phyloP scores from a whole-genome alignment of 2,329 filamentous ascomycete species.

The Ceratocystis cacaofunesta region DNA sequence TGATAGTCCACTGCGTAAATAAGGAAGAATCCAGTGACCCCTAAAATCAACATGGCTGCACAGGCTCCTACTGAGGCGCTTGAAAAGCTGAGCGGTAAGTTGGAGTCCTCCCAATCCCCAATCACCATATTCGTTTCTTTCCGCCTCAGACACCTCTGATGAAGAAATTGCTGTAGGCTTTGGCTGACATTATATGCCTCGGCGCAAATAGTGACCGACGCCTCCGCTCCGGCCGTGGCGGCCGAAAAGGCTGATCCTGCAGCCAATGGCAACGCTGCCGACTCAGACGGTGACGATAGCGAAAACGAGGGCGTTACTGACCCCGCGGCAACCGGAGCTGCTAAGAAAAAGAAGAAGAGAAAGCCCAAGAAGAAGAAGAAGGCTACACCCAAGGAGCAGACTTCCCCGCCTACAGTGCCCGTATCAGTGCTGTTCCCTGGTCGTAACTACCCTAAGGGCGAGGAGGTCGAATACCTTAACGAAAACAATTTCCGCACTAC shows the following conservation, averaged over 20 bases:
- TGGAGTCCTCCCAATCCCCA: not conserved
- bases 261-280: slow-evolving; percentile 25
- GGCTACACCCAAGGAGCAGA: slow-evolving; percentile 52
- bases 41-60: slow-evolving; percentile 19
- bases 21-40: not conserved
- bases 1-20: not conserved
- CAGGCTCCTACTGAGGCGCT: slow-evolving; percentile 22
- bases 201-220: slow-evolving; percentile 23
- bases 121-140: not conserved
- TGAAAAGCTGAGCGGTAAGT: slow-evolving; percentile 21
- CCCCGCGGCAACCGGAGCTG: slow-evolving; percentile 7
- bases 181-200: not conserved
- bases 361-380: slow-evolving; percentile 60
- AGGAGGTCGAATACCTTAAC: slow-evolving; percentile 62
- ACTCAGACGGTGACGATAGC: slow-evolving; percentile 36
- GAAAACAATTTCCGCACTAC: slow-evolving; percentile 71
- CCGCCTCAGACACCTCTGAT: not conserved
- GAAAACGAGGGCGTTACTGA: slow-evolving; percentile 8
- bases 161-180: slow-evolving; percentile 12
- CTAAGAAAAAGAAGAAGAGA: slow-evolving; percentile 74
- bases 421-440: slow-evolving; percentile 61
- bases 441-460: slow-evolving; percentile 58
- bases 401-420: slow-evolving; percentile 59
- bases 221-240: slow-evolving; percentile 15
- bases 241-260: slow-evolving; percentile 24